Conservation (phyloP, 2,329 filamentous ascomycete genomes). For the Colletotrichum coccodes region DNA sequence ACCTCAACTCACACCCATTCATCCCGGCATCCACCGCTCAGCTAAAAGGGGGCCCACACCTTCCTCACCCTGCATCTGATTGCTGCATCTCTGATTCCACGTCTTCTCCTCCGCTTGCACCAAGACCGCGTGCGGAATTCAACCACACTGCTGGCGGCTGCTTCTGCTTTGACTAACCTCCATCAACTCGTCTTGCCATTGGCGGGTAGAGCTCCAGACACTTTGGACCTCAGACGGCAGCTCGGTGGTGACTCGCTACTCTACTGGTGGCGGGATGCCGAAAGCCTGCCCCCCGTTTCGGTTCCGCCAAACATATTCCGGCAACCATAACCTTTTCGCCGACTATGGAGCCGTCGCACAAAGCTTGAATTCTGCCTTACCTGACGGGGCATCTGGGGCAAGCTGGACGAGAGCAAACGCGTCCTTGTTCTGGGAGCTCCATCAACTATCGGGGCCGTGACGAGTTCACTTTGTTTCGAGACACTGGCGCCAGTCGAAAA, state of each 20-base stretch:
- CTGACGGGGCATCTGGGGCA: conserved; percentile 28
- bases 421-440: conserved; percentile 12
- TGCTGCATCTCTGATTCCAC: conserved; percentile 32
- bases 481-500: conserved; percentile 11
- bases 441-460: conserved; percentile 10
- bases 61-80: conserved; percentile 26
- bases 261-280: conserved; percentile 13
- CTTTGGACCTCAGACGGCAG: conserved; percentile 22
- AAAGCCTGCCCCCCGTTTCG: not conserved
- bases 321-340: conserved; percentile 22
- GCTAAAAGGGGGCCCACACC: not conserved
- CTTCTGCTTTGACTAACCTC: too few species aligned
- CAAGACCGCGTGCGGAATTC: conserved; percentile 9
- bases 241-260: conserved; percentile 12
- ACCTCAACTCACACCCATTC: too few species aligned
- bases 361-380: conserved; percentile 32
- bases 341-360: conserved; percentile 5
- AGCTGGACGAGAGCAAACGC: conserved; percentile 25
- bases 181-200: not conserved
- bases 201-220: not conserved
- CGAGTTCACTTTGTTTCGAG: conserved; percentile 20
- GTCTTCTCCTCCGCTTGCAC: conserved; percentile 24
- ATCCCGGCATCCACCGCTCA: not conserved
- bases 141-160: not conserved
- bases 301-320: conserved; percentile 8